A percentile compares a stretch with the other conserved stretches of the same genome.
phyloP scores from a whole-genome alignment of 352 stramenopile genomes.

The Globisporangium ultimum region DNA sequence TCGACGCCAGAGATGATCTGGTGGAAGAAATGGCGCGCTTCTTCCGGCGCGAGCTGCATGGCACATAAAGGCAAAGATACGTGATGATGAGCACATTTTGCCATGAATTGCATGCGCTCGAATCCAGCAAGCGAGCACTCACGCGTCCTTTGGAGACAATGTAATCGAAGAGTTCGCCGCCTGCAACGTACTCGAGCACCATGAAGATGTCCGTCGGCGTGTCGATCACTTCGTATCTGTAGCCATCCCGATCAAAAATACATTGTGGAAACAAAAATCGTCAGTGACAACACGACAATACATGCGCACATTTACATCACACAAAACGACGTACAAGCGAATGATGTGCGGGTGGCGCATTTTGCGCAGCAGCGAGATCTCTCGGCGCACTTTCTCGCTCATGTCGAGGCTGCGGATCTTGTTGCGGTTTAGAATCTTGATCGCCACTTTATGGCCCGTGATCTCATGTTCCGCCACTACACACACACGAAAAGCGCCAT shows the following conservation, averaged over 20 bases:
- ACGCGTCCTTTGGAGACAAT: slow-evolving; percentile 97
- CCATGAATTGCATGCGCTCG: too few species aligned
- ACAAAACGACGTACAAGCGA: slow-evolving; percentile 81
- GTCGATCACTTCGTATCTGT: slow-evolving; percentile 97
- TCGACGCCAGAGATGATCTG: slow-evolving; percentile 98
- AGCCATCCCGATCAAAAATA: neutral
- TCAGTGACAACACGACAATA: neutral
- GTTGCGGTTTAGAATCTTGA: slow-evolving; percentile 99
- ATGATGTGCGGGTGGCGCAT: slow-evolving; percentile 99
- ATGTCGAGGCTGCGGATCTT: slow-evolving; percentile 99
- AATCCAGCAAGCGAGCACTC: slow-evolving; percentile 17
- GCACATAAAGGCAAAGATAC: slow-evolving; percentile 3
- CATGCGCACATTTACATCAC: neutral
- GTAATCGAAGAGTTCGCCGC: slow-evolving; percentile 98
- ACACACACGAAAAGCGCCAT: neutral
- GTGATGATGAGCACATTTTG: slow-evolving; percentile 13
- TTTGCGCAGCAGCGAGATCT: slow-evolving; percentile 99
- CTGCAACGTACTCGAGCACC: slow-evolving; percentile 93
- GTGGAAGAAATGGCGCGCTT: slow-evolving; percentile 99
- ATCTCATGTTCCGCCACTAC: slow-evolving; percentile 97
- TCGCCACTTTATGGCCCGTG: slow-evolving; percentile 98
- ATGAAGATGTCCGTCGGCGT: slow-evolving; percentile 98
- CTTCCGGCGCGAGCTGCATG: slow-evolving; percentile 91
- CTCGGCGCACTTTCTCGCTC: slow-evolving; percentile 98
- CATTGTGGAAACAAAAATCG: neutral